These are phyloP conservation scores for Lotmaria passim DNA, from an alignment of 208 protist species.

Conservation along the genomic window DNA sequence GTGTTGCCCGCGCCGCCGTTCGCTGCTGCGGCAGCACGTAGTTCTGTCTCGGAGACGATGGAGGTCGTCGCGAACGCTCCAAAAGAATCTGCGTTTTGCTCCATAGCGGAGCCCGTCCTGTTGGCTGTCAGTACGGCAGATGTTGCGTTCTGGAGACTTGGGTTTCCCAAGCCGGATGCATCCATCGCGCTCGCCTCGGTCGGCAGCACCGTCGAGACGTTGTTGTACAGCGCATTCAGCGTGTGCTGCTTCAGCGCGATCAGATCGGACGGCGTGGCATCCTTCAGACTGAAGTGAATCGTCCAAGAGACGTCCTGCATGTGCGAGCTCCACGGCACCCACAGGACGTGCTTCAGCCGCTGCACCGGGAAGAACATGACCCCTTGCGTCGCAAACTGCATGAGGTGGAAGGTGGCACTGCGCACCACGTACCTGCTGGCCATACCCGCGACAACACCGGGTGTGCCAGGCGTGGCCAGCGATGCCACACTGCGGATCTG, in stretches of 20 bases:
- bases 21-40: not conserved
- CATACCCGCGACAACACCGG: not conserved
- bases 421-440: conserved; percentile 38
- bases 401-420: conserved; percentile 64
- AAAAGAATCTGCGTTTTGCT: conserved; percentile 2
- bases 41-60: not conserved
- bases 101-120: not conserved
- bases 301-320: conserved; percentile 72
- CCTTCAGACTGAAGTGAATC: conserved; percentile 44
- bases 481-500: conserved; percentile 10
- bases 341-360: conserved; percentile 50
- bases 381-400: conserved; percentile 78
- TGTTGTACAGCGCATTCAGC: conserved; percentile 20
- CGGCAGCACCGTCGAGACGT: conserved; percentile 4
- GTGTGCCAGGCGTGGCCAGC: not conserved
- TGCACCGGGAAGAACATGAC: conserved; percentile 72
- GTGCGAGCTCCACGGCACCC: conserved; percentile 67
- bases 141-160: conserved; percentile 12
- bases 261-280: conserved; percentile 22
- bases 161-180: not conserved
- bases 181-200: conserved; percentile 6
- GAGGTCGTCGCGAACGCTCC: not conserved
- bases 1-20: not conserved
- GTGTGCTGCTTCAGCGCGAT: conserved; percentile 27
- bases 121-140: conserved; percentile 5